phyloP scores from a whole-genome alignment of 352 stramenopile species.

The Phytophthora aleatoria region DNA sequence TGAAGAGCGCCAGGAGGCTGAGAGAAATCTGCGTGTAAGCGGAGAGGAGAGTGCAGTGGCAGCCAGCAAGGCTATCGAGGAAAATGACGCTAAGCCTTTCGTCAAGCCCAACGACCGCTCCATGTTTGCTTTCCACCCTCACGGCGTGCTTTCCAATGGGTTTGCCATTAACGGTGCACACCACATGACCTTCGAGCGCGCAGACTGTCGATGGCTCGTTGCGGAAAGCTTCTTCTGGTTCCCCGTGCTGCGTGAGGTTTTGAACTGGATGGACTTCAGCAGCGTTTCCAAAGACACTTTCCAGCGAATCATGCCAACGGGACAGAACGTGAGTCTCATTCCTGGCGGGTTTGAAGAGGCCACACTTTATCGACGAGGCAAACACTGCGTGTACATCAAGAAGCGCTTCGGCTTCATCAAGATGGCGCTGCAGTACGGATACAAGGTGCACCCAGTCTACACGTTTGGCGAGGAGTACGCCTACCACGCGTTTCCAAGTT shows the following conservation, averaged over 20 bases:
- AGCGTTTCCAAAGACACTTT: slow-evolving; percentile 56
- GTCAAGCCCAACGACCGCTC: slow-evolving; percentile 17
- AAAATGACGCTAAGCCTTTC: slow-evolving; percentile 6
- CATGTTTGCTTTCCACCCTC: slow-evolving; percentile 62
- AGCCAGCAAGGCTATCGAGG: slow-evolving; percentile 48
- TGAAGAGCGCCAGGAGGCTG: slow-evolving; percentile 32
- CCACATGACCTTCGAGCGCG: slow-evolving; percentile 48
- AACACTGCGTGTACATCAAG: slow-evolving; percentile 90
- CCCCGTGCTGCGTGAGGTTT: slow-evolving; percentile 56
- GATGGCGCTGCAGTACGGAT: slow-evolving; percentile 87
- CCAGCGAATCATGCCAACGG: slow-evolving; percentile 43
- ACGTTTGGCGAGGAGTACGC: slow-evolving; percentile 89
- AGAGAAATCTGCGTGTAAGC: slow-evolving; percentile 27
- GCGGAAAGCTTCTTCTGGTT: slow-evolving; percentile 70
- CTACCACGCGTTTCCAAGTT: slow-evolving; percentile 82
- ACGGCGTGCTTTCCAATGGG: slow-evolving; percentile 60
- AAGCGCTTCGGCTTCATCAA: slow-evolving; percentile 92
- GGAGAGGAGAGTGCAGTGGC: slow-evolving; percentile 50
- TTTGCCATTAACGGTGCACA: slow-evolving; percentile 59
- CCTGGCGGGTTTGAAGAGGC: slow-evolving; percentile 95
- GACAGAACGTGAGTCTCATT: slow-evolving; percentile 74
- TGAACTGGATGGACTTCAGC: slow-evolving; percentile 63
- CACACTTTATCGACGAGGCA: slow-evolving; percentile 75
- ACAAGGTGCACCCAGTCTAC: slow-evolving; percentile 88
- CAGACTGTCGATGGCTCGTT: slow-evolving; percentile 68